Percentiles rank a stretch among this genome's conserved stretches.
phyloP scores from a whole-genome alignment of 495 filamentous ascomycete genomes.

The Hypoxylon crocopeplum region DNA sequence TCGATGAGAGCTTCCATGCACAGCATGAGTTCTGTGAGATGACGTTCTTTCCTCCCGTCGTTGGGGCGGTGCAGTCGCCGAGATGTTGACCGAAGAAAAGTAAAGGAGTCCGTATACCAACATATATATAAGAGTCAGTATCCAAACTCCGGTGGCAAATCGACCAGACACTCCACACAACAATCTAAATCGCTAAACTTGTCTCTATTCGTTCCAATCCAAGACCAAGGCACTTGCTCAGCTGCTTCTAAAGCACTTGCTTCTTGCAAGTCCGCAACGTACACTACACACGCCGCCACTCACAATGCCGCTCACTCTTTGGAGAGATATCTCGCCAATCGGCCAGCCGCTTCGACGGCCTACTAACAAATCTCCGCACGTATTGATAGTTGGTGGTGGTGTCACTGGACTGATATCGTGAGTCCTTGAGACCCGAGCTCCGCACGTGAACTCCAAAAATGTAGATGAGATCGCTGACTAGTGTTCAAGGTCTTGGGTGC shows the following conservation, averaged over 20 bases:
- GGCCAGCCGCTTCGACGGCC: constrained; percentile 36
- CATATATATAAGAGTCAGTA: background rate
- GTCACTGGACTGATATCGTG: constrained; percentile 52
- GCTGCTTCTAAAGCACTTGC: constrained; percentile 1
- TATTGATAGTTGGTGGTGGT: constrained; percentile 55
- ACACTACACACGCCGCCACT: background rate
- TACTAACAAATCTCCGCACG: constrained; percentile 40
- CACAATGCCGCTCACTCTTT: constrained; percentile 41
- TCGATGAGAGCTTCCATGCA: background rate
- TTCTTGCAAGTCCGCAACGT: background rate
- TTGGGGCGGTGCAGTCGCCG: no score
- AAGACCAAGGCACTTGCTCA: background rate
- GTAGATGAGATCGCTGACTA: constrained; percentile 16
- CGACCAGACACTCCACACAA: background rate
- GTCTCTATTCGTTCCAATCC: background rate
- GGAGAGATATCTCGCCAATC: constrained; percentile 41
- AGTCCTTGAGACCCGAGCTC: constrained; percentile 13
- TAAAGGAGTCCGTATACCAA: no score
- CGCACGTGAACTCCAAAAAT: background rate
- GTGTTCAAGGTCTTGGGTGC: constrained; percentile 47
- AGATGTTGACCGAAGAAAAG: background rate
- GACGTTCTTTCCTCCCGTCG: background rate
- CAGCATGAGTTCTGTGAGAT: background rate
- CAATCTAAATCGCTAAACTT: constrained; percentile 1
- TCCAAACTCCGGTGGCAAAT: background rate